Evolutionary conservation across 352 stramenopile species (phyloP), one percentile per base, ranked within the genome.

Genomic region (Phytophthora pisi): DNA sequence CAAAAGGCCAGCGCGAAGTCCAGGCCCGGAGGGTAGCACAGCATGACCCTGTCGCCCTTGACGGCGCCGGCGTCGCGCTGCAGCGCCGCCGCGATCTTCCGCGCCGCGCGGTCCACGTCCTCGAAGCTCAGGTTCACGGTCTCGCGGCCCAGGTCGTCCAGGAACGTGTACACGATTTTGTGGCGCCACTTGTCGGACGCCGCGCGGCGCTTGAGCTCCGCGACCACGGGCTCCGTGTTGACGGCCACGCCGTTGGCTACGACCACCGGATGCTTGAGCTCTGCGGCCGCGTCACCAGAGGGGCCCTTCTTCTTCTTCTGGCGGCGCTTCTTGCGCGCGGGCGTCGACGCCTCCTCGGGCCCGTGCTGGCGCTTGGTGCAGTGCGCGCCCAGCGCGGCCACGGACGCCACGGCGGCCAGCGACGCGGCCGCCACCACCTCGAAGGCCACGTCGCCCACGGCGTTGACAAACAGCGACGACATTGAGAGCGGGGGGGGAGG

Each of bases 1-100:
- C 84, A 94, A 65, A 94, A 94, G 40, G 68, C 84, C 51, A 92
- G 46, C 3, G 84, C 81, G 67, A 94, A 94, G 76, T 94, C 86
- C 9, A 92, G 61, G 0, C 86, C 84, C 2, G 86, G 84, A 9
- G 86, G 86, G 77, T 84, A 94, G 65, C 82, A 91, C 26, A 94
- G 78, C 70, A 92, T 80, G 47, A 92, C 82, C 34, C 84, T 81
- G 72, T 94, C 86, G 46, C 86, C 84, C 51, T 89, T 91, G 4
- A 62, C 31, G 5, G 89, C 71, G 16, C 63, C 53, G 0, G 63
- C 82, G 3, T 91, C 72, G 5, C 57, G 77, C 65, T 92, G 82
- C 31, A 94, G 66, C 20, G 75, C 78, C 10, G 78, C 82, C 3
- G 86, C 86, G 28, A 94, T 81, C 49, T 79, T 78, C 5, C 84